These are phyloP conservation scores for Euphorbia lathyris DNA, from an alignment of 345 rosid species.

Conservation along the genomic window DNA sequence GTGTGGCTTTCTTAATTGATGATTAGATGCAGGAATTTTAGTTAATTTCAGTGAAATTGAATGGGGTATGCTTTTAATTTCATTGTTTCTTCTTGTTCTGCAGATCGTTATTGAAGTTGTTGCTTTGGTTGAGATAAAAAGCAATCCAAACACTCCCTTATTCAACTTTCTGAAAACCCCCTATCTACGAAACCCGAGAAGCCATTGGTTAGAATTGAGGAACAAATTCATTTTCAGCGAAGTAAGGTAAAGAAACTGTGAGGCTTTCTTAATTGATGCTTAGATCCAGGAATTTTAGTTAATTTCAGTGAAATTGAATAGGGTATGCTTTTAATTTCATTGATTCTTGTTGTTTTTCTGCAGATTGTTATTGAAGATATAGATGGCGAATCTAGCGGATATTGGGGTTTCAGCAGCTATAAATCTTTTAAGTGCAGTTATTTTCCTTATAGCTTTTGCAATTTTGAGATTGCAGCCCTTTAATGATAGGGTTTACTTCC, in stretches of 20 bases:
- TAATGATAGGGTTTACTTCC: conserved; percentile 92
- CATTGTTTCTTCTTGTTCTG: background rate
- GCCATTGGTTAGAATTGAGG: background rate
- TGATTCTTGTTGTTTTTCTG: background rate
- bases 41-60: background rate
- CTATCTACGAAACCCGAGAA: background rate
- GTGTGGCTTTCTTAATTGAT: background rate
- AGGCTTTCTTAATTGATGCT: background rate
- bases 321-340: background rate
- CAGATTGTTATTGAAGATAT: conserved; percentile 14
- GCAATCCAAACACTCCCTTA: conserved; percentile 31
- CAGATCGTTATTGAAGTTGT: too few species aligned
- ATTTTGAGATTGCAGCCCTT: conserved; percentile 81
- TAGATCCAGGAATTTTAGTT: background rate
- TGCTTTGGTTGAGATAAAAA: conserved; percentile 26
- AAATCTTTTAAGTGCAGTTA: conserved; percentile 66
- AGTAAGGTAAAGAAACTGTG: background rate
- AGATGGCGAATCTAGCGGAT: conserved; percentile 87
- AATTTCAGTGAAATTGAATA: background rate
- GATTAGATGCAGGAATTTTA: background rate
- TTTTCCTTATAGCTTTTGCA: conserved; percentile 79
- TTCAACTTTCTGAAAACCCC: conserved; percentile 7
- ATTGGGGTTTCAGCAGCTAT: conserved; percentile 78
- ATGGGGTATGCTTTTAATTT: background rate
- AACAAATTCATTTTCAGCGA: background rate